Percentiles rank a stretch among this genome's conserved stretches.
phyloP scores from a whole-genome alignment of 495 filamentous ascomycete genomes.

The Hypoxylon trugodes region DNA sequence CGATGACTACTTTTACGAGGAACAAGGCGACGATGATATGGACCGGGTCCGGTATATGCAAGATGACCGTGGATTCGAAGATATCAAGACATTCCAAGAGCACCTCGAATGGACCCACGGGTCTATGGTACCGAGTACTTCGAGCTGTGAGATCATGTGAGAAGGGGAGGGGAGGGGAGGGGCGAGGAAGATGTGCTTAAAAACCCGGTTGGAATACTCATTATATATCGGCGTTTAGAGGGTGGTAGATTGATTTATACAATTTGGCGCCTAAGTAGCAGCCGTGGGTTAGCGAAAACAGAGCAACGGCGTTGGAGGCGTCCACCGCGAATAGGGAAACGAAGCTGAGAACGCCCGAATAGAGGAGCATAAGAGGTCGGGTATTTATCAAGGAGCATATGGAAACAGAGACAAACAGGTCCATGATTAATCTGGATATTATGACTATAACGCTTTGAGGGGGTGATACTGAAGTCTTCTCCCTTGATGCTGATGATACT shows the following conservation, averaged over 20 bases:
- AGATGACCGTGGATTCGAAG: conserved; percentile 53
- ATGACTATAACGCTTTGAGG: background rate
- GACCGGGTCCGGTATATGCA: conserved; percentile 48
- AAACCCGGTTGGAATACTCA: too few species aligned
- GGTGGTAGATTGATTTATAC: background rate
- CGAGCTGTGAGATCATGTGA: conserved; percentile 52
- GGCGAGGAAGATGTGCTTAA: background rate
- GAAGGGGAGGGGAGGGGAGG: background rate
- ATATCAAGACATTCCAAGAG: conserved; percentile 50
- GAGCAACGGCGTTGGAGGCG: too few species aligned
- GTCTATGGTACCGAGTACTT: conserved; percentile 40
- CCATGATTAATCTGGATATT: conserved; percentile 6
- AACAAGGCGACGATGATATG: conserved; percentile 56
- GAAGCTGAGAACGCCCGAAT: background rate
- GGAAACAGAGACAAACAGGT: background rate
- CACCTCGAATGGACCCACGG: conserved; percentile 60
- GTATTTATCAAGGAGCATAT: background rate
- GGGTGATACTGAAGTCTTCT: background rate
- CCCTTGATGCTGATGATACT: background rate
- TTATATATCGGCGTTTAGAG: conserved; percentile 4
- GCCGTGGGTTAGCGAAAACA: too few species aligned
- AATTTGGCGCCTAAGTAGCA: too few species aligned
- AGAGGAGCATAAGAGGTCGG: conserved; percentile 21
- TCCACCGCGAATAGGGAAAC: background rate
- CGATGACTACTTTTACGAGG: conserved; percentile 57